These are phyloP conservation scores for Oryza meridionalis DNA, from an alignment of 176 grass and related monocot genomes.

Conservation along the genomic window DNA sequence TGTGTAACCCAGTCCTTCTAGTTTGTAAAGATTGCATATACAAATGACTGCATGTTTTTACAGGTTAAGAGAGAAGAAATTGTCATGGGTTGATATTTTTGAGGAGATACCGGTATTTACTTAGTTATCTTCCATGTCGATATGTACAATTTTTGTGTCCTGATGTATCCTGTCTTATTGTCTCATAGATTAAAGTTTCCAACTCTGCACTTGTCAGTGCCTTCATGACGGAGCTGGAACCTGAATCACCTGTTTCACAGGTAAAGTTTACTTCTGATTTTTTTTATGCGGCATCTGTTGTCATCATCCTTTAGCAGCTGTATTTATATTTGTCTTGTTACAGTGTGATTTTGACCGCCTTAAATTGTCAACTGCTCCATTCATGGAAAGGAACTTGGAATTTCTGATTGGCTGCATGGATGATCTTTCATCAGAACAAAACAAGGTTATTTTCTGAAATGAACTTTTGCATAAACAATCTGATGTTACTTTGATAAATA, in stretches of 20 bases:
- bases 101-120: conserved; percentile 89
- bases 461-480: background rate
- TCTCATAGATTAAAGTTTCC: conserved; percentile 87
- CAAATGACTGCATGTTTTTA: conserved; percentile 28
- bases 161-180: conserved; percentile 17
- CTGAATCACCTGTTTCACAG: conserved; percentile 87
- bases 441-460: conserved; percentile 68
- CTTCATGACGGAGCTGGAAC: conserved; percentile 96
- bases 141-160: conserved; percentile 1
- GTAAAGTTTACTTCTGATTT: conserved; percentile 40
- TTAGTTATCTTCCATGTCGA: conserved; percentile 12
- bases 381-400: conserved; percentile 98
- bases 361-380: conserved; percentile 92
- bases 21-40: background rate
- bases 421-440: conserved; percentile 91
- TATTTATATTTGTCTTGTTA: conserved; percentile 21
- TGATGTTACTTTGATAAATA: background rate
- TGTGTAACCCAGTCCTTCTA: background rate
- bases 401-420: conserved; percentile 99
- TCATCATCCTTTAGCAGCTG: background rate
- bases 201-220: conserved; percentile 97
- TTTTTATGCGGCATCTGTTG: background rate
- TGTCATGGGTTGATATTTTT: conserved; percentile 98
- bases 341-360: conserved; percentile 96
- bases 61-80: conserved; percentile 97